Evolutionary conservation across 2,329 filamentous ascomycete genomes (phyloP).

Genomic region (Trichoderma koningii): DNA sequence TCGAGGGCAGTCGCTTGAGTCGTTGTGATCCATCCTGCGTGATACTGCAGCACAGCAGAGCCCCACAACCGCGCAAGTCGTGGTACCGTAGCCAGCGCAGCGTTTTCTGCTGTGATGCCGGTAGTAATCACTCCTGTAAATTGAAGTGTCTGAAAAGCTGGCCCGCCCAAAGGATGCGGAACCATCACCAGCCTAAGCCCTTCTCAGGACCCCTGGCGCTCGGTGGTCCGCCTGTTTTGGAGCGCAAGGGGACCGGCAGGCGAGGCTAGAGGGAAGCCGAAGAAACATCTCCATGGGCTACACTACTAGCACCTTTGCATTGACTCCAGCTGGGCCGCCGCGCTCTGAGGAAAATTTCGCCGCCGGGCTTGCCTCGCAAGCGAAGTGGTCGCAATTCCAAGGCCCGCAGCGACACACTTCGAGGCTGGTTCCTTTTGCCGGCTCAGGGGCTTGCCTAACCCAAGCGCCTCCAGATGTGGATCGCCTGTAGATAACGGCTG

Average conservation of each 20-base stretch:
- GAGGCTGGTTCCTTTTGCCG: constrained; percentile 20
- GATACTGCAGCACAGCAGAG: background rate
- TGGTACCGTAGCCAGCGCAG: constrained; percentile 15
- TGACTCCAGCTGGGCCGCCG: constrained; percentile 1
- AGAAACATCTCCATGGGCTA: constrained; percentile 17
- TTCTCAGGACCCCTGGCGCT: background rate
- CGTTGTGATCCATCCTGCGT: constrained; percentile 8
- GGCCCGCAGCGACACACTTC: background rate
- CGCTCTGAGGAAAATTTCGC: constrained; percentile 1
- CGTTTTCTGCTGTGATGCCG: background rate
- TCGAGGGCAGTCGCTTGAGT: constrained; percentile 10
- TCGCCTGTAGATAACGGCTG: constrained; percentile 10
- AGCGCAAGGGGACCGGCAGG: constrained; percentile 1
- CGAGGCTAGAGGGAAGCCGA: background rate
- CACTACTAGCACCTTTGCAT: background rate
- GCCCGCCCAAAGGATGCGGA: background rate
- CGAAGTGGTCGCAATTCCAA: constrained; percentile 24
- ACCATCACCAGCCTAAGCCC: constrained; percentile 2
- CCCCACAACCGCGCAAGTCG: constrained; percentile 14
- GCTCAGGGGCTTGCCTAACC: constrained; percentile 21
- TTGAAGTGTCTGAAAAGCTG: constrained; percentile 7
- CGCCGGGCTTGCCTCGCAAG: constrained; percentile 14
- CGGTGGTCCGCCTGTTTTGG: constrained; percentile 4
- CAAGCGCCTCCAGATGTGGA: constrained; percentile 19
- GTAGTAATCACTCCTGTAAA: background rate